These are phyloP conservation scores for Penicillium decumbens DNA, from an alignment of 2,329 filamentous ascomycete species.

Conservation along the genomic window DNA sequence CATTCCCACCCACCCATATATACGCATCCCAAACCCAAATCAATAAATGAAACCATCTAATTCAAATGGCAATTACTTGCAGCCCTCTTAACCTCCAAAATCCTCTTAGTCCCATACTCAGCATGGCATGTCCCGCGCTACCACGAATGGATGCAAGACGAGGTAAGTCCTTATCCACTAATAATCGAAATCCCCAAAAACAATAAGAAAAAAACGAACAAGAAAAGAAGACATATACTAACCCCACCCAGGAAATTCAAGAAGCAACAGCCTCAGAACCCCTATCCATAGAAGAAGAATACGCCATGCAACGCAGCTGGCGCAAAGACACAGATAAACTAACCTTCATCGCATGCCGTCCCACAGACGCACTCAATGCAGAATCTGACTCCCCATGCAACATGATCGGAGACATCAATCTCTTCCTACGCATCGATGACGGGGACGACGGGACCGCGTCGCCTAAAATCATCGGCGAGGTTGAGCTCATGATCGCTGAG, in stretches of 20 bases:
- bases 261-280: slow-evolving; percentile 83
- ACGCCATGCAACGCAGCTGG: slow-evolving; percentile 88
- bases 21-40: neutral
- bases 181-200: no score
- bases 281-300: slow-evolving; percentile 73
- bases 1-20: neutral
- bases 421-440: slow-evolving; percentile 67
- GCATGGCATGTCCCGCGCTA: slow-evolving; percentile 75
- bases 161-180: slow-evolving; percentile 39
- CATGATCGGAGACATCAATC: slow-evolving; percentile 73
- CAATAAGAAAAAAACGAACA: no score
- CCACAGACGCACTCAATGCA: slow-evolving; percentile 35
- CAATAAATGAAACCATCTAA: neutral
- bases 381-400: slow-evolving; percentile 49
- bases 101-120: slow-evolving; percentile 80
- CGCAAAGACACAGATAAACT: slow-evolving; percentile 76
- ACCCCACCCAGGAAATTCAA: slow-evolving; percentile 57
- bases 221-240: neutral
- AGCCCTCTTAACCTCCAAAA: slow-evolving; percentile 63
- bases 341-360: slow-evolving; percentile 78
- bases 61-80: neutral
- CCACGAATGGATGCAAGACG: slow-evolving; percentile 87
- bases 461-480: slow-evolving; percentile 57
- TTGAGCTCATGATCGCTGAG: slow-evolving; percentile 82
- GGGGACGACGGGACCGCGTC: slow-evolving; percentile 41